Evolutionary conservation across 202 grass and related monocot species (phyloP).

Genomic region (Carex arenaria): DNA sequence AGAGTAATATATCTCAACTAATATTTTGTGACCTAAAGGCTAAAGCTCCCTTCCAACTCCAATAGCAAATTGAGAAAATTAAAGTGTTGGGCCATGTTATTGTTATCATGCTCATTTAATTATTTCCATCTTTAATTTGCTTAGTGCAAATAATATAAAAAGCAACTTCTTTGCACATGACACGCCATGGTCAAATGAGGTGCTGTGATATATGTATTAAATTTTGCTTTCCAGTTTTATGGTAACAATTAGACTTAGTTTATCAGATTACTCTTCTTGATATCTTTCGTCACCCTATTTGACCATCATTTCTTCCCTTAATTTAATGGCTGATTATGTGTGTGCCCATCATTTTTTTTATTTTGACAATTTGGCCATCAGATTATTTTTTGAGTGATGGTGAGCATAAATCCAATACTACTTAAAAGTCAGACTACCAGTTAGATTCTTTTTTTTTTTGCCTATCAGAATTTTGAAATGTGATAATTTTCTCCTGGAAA

Average conservation of each 20-base stretch:
- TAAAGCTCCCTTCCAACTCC: constrained; percentile 21
- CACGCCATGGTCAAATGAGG: background rate
- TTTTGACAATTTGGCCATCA: background rate
- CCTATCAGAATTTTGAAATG: background rate
- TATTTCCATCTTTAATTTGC: background rate
- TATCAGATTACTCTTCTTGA: background rate
- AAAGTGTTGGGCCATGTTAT: background rate
- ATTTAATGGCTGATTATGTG: background rate
- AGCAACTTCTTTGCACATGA: background rate
- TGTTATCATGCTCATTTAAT: background rate
- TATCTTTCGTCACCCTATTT: background rate
- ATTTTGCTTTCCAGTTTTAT: background rate
- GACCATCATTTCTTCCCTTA: background rate
- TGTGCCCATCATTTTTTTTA: background rate
- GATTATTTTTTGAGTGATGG: no score
- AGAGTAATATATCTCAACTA: constrained; percentile 8
- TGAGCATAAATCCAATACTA: no score
- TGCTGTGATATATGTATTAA: background rate
- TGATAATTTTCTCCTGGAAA: background rate
- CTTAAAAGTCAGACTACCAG: background rate
- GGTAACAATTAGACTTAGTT: background rate
- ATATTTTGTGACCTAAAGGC: background rate
- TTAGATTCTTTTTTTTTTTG: background rate
- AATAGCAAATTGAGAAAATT: background rate
- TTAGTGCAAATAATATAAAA: background rate